Evolutionary conservation across 371 early-diverging fungal genomes (phyloP).

Genomic region (Smittium mucronatum): DNA sequence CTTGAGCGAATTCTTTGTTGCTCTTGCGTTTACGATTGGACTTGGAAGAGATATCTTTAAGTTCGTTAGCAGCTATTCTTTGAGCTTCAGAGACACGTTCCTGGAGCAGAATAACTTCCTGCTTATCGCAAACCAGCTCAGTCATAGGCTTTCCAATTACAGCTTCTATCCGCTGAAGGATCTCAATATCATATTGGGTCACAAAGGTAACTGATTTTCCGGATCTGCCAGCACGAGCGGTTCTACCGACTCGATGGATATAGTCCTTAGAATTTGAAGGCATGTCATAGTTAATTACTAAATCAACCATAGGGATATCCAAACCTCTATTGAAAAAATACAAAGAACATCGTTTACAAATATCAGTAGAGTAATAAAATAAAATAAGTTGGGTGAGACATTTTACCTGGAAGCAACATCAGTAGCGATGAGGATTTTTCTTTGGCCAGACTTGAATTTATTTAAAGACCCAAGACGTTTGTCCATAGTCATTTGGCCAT

Average conservation of each 20-base stretch:
- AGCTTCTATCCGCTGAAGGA: constrained; percentile 85
- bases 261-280: constrained; percentile 90
- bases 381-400: background rate
- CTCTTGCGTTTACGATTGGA: constrained; percentile 36
- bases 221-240: constrained; percentile 87
- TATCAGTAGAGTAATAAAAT: background rate
- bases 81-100: constrained; percentile 89
- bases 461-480: constrained; percentile 80
- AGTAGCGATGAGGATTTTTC: constrained; percentile 87
- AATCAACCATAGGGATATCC: constrained; percentile 92
- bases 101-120: constrained; percentile 74
- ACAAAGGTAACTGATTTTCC: constrained; percentile 93
- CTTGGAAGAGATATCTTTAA: constrained; percentile 45
- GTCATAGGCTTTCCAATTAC: constrained; percentile 74
- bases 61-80: constrained; percentile 58
- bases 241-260: constrained; percentile 95
- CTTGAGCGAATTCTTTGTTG: constrained; percentile 17
- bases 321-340: constrained; percentile 50
- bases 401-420: constrained; percentile 64
- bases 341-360: background rate
- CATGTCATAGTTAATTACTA: constrained; percentile 94
- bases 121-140: constrained; percentile 67
- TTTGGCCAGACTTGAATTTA: constrained; percentile 79
- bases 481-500: constrained; percentile 86
- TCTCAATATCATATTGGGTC: constrained; percentile 93